phyloP scores from a whole-genome alignment of 352 stramenopile genomes.

The Phytophthora melonis region DNA sequence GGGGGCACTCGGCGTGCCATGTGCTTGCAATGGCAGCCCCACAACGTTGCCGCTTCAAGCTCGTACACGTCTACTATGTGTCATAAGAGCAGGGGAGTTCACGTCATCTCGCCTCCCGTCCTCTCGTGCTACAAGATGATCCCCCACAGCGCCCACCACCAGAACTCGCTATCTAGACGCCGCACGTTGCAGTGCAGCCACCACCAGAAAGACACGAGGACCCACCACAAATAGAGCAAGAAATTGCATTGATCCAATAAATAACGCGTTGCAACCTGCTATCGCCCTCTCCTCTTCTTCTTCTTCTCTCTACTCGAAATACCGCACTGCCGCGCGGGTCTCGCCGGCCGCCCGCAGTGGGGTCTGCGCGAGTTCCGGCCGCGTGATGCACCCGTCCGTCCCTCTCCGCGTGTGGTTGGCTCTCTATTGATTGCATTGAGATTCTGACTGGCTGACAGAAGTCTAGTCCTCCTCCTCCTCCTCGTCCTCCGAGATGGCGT shows the following conservation, averaged over 20 bases:
- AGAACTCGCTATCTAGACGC: slow-evolving; percentile 6
- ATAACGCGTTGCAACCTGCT: slow-evolving; percentile 39
- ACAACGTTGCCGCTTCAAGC: neutral
- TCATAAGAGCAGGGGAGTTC: slow-evolving; percentile 19
- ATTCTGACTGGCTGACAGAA: neutral
- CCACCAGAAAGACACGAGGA: slow-evolving; percentile 12
- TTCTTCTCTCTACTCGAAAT: slow-evolving; percentile 5
- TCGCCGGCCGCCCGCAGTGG: neutral
- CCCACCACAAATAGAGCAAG: slow-evolving; percentile 20
- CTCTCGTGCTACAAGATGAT: neutral
- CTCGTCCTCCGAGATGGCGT: slow-evolving; percentile 77
- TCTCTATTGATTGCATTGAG: slow-evolving; percentile 25
- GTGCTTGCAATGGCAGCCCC: neutral
- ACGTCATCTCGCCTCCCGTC: slow-evolving; percentile 19
- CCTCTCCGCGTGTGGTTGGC: slow-evolving; percentile 8
- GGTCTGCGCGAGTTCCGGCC: slow-evolving; percentile 18
- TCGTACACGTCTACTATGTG: neutral
- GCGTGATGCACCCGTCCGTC: slow-evolving; percentile 16
- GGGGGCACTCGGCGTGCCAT: neutral
- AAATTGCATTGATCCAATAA: slow-evolving; percentile 44
- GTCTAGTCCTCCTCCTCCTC: slow-evolving; percentile 64
- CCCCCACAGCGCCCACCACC: slow-evolving; percentile 18
- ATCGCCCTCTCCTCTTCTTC: neutral
- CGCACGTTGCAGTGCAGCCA: neutral
- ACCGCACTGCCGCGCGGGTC: neutral